Evolutionary conservation across 2,329 filamentous ascomycete species (phyloP), one percentile per base, ranked within the genome.

Genomic region (Phialemoniopsis sp.): DNA sequence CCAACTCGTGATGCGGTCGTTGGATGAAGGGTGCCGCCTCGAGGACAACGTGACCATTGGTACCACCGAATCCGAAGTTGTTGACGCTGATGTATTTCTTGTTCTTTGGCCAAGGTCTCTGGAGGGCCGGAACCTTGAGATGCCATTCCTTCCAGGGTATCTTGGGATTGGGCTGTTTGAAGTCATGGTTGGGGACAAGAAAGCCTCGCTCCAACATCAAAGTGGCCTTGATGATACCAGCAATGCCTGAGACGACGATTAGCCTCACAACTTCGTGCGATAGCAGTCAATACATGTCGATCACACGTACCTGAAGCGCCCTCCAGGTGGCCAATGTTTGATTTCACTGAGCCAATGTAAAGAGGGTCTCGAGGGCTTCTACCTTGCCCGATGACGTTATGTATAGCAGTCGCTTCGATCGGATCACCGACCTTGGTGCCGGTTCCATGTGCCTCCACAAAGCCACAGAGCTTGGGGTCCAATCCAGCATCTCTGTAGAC

Each of bases 371-470:
- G 40, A 9, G 38, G 21, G 1, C 51, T 47, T 10, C 57, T 53
- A 16, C 50, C 48, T 8, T 41, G 42, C 8, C 56, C 55, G 18
- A 67, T 54, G 10, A 58, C 56, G 4, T 47, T 45, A n/a, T 57
- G 47, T 17, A 73, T 61, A n/a, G 66, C 70, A 2, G 45, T 48
- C 0, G 64, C 64, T 46, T 80, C 76, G n/a, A 72, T 67, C 0
- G 74, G 73, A 43, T 80, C 76, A 3, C 77, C 77, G 2, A 69
- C 63, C 21, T 57, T 62, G 14, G 76, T 80, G 7, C 75, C 76
- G 0, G 76, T 78, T 14, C 74, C 75, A 49, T 80, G 76, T 4
- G 70, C 70, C 47, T 80, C 74, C 8, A 72, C 60, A 40, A 67
- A 72, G 17, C 57, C 58, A 30, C 60, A 64, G 2, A 63, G 56